Conservation (phyloP, 257 asterid genomes). For the Linaria vulgaris region DNA sequence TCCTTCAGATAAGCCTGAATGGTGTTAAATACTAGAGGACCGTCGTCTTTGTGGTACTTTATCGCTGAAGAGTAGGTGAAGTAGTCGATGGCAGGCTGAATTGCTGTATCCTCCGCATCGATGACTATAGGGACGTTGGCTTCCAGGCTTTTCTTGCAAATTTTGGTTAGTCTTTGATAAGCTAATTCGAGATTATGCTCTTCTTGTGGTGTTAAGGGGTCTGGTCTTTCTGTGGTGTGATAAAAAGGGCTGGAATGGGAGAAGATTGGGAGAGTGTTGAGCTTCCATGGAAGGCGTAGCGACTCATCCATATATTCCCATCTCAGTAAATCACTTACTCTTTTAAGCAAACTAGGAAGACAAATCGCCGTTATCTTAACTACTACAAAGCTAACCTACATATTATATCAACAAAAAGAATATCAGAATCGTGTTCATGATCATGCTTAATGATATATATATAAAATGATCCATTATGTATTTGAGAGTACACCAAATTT, state of each 20-base stretch:
- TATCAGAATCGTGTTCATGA: no score
- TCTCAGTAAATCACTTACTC: slow-evolving; percentile 77
- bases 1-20: slow-evolving; percentile 76
- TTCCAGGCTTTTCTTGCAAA: slow-evolving; percentile 46
- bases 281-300: slow-evolving; percentile 78
- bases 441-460: background rate
- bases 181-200: slow-evolving; percentile 51
- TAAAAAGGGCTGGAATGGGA: slow-evolving; percentile 67
- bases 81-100: slow-evolving; percentile 90
- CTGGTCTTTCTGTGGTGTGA: slow-evolving; percentile 57
- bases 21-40: slow-evolving; percentile 68
- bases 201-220: slow-evolving; percentile 50
- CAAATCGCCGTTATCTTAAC: slow-evolving; percentile 87
- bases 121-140: slow-evolving; percentile 53
- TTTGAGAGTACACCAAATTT: no score
- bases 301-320: slow-evolving; percentile 64
- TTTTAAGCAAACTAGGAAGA: slow-evolving; percentile 47
- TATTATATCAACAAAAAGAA: background rate
- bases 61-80: slow-evolving; percentile 61
- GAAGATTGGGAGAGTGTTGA: slow-evolving; percentile 50
- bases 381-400: slow-evolving; percentile 78
- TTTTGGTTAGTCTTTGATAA: slow-evolving; percentile 40
- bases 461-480: no score
- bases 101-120: slow-evolving; percentile 77
- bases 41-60: slow-evolving; percentile 34